These are phyloP conservation scores for Styphnolobium japonicum DNA, from an alignment of 306 rosid genomes.

Conservation along the genomic window DNA sequence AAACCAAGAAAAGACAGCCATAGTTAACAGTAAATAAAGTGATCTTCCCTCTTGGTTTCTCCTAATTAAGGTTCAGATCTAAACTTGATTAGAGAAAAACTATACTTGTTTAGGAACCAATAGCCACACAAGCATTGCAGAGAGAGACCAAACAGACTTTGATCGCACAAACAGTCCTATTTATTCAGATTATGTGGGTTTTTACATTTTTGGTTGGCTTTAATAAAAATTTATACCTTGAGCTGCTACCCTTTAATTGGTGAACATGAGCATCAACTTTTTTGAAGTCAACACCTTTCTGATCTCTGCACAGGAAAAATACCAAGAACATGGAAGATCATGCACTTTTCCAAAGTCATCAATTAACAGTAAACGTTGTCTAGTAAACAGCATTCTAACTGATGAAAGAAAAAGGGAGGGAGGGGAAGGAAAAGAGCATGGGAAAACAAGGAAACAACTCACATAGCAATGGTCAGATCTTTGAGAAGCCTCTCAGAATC, in stretches of 20 bases:
- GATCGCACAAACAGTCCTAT: not conserved
- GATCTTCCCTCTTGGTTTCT: not conserved
- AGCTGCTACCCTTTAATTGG: constrained; percentile 97
- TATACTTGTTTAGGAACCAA: not conserved
- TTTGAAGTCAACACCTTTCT: constrained; percentile 71
- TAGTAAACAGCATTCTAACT: not conserved
- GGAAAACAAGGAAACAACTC: constrained; percentile 25
- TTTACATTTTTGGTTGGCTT: not conserved
- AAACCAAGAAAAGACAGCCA: not conserved
- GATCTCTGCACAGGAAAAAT: constrained; percentile 52
- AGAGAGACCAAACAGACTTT: not conserved
- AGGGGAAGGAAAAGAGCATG: not conserved
- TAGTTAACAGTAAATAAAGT: not conserved
- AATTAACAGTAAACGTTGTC: not conserved
- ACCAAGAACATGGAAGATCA: constrained; percentile 20
- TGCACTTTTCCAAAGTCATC: constrained; percentile 5
- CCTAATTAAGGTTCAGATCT: not conserved
- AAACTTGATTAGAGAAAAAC: not conserved
- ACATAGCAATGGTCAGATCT: constrained; percentile 83
- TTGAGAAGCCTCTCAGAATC: constrained; percentile 95
- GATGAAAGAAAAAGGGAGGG: not conserved
- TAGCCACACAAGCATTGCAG: not conserved
- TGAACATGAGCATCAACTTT: constrained; percentile 93
- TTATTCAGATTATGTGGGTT: not conserved
- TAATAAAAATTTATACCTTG: constrained; percentile 57